Percentiles rank a stretch among this genome's conserved stretches.
These are phyloP conservation scores for Chamaecyparis obtusa DNA, from an alignment of 75 land plant genomes.

Conservation along the genomic window DNA sequence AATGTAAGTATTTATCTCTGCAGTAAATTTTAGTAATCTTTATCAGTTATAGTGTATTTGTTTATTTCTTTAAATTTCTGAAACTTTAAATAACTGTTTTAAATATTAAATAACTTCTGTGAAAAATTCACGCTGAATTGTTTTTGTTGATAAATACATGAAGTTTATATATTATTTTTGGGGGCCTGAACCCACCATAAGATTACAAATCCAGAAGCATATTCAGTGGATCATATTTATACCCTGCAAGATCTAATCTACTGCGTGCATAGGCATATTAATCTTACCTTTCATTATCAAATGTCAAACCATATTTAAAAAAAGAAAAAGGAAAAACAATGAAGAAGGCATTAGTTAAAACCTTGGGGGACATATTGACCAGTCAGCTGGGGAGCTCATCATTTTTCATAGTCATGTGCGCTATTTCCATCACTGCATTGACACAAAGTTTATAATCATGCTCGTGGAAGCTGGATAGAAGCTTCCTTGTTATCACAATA, in stretches of 20 bases:
- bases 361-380: not conserved
- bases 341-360: not conserved
- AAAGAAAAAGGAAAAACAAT: not conserved
- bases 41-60: not conserved
- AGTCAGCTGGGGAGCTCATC: not conserved
- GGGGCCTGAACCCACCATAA: not conserved
- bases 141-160: not conserved
- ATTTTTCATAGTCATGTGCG: not conserved
- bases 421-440: not conserved
- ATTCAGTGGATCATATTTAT: not conserved
- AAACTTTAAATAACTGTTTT: not conserved
- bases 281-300: not conserved
- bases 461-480: not conserved
- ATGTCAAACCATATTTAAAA: not conserved
- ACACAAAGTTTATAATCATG: not conserved
- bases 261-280: not conserved
- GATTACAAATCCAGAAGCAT: not conserved
- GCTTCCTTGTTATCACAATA: not conserved
- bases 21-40: not conserved
- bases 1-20: constrained; percentile 61
- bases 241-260: not conserved
- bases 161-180: not conserved
- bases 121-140: not conserved
- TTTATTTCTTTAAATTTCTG: not conserved
- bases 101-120: not conserved